These are phyloP conservation scores for Colletotrichum melonis DNA, from an alignment of 2,329 filamentous ascomycete genomes.

Conservation along the genomic window DNA sequence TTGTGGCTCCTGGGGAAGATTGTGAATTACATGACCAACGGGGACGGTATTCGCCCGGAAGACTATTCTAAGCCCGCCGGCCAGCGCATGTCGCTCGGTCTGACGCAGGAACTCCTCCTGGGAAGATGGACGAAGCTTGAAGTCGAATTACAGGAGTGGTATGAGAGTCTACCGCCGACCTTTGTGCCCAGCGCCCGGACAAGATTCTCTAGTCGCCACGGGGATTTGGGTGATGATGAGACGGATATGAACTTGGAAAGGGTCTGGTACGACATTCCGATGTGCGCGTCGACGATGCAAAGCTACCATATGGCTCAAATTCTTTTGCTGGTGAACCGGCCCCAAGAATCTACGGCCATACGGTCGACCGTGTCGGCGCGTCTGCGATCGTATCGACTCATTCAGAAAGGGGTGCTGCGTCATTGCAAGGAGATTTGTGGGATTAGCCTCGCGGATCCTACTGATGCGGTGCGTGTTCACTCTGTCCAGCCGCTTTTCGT, in stretches of 20 bases:
- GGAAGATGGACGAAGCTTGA: slow-evolving; percentile 29
- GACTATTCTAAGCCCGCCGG: background rate
- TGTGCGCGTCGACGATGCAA: slow-evolving; percentile 75
- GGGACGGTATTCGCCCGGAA: slow-evolving; percentile 55
- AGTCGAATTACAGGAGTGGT: slow-evolving; percentile 8
- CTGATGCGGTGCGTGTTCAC: slow-evolving; percentile 3
- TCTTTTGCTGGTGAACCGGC: slow-evolving; percentile 56
- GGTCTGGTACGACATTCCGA: slow-evolving; percentile 71
- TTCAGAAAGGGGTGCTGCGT: background rate
- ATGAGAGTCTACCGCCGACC: background rate
- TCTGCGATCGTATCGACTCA: slow-evolving; percentile 1
- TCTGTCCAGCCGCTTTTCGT: slow-evolving; percentile 16
- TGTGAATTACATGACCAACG: slow-evolving; percentile 71
- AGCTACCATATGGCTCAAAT: slow-evolving; percentile 74
- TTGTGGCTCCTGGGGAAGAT: slow-evolving; percentile 76
- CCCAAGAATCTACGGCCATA: slow-evolving; percentile 10
- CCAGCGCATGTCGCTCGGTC: background rate
- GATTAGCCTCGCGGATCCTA: slow-evolving; percentile 12
- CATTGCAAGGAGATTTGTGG: slow-evolving; percentile 9
- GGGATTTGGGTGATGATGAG: background rate
- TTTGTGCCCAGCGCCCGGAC: slow-evolving; percentile 7
- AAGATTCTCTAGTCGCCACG: no score
- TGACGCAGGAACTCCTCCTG: slow-evolving; percentile 3
- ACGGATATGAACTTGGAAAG: slow-evolving; percentile 56
- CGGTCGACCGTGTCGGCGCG: slow-evolving; percentile 2